These are phyloP conservation scores for Allium fistulosum DNA, from an alignment of 106 monocot genomes.

Conservation along the genomic window DNA sequence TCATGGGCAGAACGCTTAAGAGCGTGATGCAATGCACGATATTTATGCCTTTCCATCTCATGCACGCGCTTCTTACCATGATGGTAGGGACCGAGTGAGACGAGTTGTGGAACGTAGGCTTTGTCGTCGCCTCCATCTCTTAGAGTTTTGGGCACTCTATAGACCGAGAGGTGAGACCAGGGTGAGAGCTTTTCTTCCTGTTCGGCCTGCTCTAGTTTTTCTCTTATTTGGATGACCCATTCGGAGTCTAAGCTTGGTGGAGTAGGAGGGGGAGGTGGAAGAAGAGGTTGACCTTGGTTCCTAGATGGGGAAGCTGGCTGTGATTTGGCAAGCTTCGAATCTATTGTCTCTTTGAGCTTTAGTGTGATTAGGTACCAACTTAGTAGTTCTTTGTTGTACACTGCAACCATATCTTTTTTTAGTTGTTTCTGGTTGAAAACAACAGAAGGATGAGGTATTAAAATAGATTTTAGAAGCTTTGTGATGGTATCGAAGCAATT, in stretches of 20 bases:
- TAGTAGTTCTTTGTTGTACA: constrained; percentile 71
- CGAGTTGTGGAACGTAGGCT: constrained; percentile 38
- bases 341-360: constrained; percentile 61
- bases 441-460: background rate
- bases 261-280: background rate
- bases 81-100: constrained; percentile 61
- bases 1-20: constrained; percentile 44
- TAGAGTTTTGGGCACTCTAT: constrained; percentile 52
- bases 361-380: constrained; percentile 88
- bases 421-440: background rate
- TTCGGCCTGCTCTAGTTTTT: constrained; percentile 40
- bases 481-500: too few relatives aligned
- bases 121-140: constrained; percentile 33
- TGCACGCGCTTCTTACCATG: constrained; percentile 41
- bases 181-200: constrained; percentile 33
- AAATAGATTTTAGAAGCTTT: too few relatives aligned
- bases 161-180: constrained; percentile 55
- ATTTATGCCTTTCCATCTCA: constrained; percentile 61
- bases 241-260: constrained; percentile 5
- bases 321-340: constrained; percentile 26
- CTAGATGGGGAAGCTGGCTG: constrained; percentile 27
- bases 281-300: constrained; percentile 5
- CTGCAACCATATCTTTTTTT: constrained; percentile 49
- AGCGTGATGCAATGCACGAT: constrained; percentile 53
- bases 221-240: constrained; percentile 48